Conservation (phyloP, 805 yeast genomes). For the Ogataea haglerorum region DNA sequence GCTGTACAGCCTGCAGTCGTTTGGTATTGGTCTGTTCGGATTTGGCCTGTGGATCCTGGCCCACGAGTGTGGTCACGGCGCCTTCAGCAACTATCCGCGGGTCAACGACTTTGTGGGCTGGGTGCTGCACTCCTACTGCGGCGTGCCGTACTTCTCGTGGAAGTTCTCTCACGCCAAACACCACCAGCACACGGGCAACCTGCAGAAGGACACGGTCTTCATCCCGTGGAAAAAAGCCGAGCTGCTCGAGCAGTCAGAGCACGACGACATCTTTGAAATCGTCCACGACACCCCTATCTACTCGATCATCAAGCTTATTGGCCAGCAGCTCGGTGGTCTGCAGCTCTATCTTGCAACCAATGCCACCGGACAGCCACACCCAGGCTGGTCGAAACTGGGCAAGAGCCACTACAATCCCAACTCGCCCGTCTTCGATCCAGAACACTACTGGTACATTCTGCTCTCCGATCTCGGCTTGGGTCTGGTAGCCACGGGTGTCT, state of each 20-base stretch:
- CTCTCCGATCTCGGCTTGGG: conserved; percentile 56
- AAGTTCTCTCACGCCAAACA: conserved; percentile 58
- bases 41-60: conserved; percentile 62
- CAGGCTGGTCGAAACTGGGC: conserved; percentile 39
- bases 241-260: conserved; percentile 34
- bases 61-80: conserved; percentile 65
- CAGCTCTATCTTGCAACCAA: conserved; percentile 48
- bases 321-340: conserved; percentile 58
- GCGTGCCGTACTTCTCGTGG: conserved; percentile 64
- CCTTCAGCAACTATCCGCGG: conserved; percentile 51
- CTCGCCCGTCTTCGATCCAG: conserved; percentile 51
- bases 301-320: conserved; percentile 39
- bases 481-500: conserved; percentile 41
- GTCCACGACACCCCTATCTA: conserved; percentile 55
- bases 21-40: conserved; percentile 45
- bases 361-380: conserved; percentile 53
- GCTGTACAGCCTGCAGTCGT: conserved; percentile 40
- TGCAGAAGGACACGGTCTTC: conserved; percentile 58
- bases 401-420: conserved; percentile 54
- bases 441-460: conserved; percentile 53
- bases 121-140: conserved; percentile 54
- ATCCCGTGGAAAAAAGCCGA: conserved; percentile 52
- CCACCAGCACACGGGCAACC: conserved; percentile 62
- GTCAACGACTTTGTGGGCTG: conserved; percentile 58
- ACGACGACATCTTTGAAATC: conserved; percentile 39